A percentile compares a stretch with the other conserved stretches of the same genome.
phyloP scores from a whole-genome alignment of 331 rosid genomes.

The Telfairia occidentalis region DNA sequence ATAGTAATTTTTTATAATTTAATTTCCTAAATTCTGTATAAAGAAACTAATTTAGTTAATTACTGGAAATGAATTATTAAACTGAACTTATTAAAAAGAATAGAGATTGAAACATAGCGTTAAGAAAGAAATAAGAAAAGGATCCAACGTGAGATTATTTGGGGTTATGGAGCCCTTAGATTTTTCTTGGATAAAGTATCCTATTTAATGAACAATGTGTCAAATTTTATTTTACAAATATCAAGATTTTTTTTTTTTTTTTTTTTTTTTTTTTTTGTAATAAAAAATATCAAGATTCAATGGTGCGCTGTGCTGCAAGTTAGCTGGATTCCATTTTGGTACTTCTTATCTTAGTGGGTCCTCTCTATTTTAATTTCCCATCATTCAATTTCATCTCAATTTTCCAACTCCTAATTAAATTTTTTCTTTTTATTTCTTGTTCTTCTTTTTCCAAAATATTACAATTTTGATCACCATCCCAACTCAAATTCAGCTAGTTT shows the following conservation, averaged over 20 bases:
- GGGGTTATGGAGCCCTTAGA: background rate
- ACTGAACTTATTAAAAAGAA: background rate
- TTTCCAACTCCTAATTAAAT: no score
- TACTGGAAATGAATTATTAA: background rate
- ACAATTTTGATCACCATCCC: no score
- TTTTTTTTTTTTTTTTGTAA: no score
- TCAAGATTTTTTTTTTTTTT: no score
- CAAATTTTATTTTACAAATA: background rate
- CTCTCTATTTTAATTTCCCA: background rate
- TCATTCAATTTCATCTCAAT: background rate
- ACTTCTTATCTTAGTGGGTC: constrained; percentile 9
- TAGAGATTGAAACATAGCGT: background rate
- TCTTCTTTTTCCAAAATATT: no score
- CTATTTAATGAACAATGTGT: background rate
- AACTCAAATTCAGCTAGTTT: no score
- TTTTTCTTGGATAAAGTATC: background rate
- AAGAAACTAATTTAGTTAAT: background rate
- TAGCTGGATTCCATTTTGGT: constrained; percentile 10
- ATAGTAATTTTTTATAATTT: no score
- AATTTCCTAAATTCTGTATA: background rate
- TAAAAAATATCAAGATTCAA: background rate
- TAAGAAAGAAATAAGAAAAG: background rate
- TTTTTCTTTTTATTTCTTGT: no score
- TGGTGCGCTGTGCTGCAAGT: background rate
- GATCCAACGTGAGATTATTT: background rate